Conservation (phyloP, 768 basidiomycete species). For the Auricularia sp. region DNA sequence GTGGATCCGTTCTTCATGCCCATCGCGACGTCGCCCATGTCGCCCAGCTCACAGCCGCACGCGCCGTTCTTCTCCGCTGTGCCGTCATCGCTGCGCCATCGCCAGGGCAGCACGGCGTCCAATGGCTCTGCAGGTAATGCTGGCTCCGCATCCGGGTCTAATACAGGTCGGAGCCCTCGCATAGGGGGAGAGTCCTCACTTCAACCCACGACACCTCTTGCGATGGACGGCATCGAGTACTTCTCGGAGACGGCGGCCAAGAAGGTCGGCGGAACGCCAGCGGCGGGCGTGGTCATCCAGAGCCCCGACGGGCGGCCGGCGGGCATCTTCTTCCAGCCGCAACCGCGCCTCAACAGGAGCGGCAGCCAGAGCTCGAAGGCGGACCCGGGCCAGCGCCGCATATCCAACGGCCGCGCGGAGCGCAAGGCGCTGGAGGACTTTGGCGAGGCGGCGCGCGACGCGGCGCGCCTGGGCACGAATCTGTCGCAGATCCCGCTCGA, state of each 20-base stretch:
- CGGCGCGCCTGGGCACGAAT: not conserved
- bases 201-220: constrained; percentile 64
- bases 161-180: constrained; percentile 38
- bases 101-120: not conserved
- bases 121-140: constrained; percentile 24
- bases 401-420: constrained; percentile 6
- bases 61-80: constrained; percentile 31
- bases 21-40: constrained; percentile 86
- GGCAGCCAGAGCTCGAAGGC: constrained; percentile 7
- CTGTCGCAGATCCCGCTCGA: not conserved
- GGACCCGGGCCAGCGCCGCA: constrained; percentile 7
- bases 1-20: constrained; percentile 89
- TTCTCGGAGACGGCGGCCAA: constrained; percentile 51
- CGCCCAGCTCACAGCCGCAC: constrained; percentile 47
- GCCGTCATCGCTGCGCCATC: constrained; percentile 14
- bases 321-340: constrained; percentile 93
- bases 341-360: constrained; percentile 7
- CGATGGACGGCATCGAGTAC: constrained; percentile 68
- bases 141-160: constrained; percentile 34
- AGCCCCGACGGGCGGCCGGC: constrained; percentile 88
- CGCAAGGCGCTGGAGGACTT: not conserved
- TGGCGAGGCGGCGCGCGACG: not conserved
- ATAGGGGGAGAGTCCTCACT: constrained; percentile 52
- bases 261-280: constrained; percentile 63
- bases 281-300: constrained; percentile 82